phyloP scores from a whole-genome alignment of 495 filamentous ascomycete genomes.

The Neurospora sp. region DNA sequence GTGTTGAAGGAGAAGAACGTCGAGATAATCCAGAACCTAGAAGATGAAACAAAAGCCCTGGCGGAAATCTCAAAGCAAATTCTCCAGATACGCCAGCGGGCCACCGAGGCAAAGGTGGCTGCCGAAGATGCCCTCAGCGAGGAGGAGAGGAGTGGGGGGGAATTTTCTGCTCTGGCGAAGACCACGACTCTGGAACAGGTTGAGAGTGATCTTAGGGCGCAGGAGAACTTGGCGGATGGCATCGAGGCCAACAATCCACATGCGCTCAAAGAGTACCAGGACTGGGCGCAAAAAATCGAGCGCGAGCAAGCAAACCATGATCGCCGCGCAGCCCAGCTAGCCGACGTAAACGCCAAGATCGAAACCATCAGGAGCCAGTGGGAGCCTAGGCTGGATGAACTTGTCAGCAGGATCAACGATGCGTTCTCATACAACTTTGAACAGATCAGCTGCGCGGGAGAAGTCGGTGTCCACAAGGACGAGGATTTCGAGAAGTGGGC shows the following conservation, averaged over 20 bases:
- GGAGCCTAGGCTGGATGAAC: constrained; percentile 75
- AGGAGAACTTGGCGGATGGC: constrained; percentile 62
- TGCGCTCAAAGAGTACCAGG: constrained; percentile 70
- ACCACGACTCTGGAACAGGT: constrained; percentile 50
- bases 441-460: constrained; percentile 91
- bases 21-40: constrained; percentile 45
- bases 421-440: constrained; percentile 85
- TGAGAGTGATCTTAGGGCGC: constrained; percentile 62
- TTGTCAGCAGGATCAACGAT: constrained; percentile 72
- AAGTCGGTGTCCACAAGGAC: constrained; percentile 71
- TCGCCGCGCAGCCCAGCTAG: constrained; percentile 39
- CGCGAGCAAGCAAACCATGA: constrained; percentile 29
- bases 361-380: constrained; percentile 48
- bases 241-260: constrained; percentile 70
- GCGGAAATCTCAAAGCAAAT: constrained; percentile 8
- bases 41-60: constrained; percentile 24
- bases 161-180: constrained; percentile 24
- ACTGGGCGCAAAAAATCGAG: constrained; percentile 46
- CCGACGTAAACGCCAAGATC: constrained; percentile 46
- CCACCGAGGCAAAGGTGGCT: constrained; percentile 15
- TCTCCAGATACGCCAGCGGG: constrained; percentile 19
- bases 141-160: constrained; percentile 17
- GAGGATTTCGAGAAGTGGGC: constrained; percentile 90
- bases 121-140: constrained; percentile 23
- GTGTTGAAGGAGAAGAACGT: constrained; percentile 51